phyloP scores from a whole-genome alignment of 352 stramenopile genomes.

The Pythium oligandrum region DNA sequence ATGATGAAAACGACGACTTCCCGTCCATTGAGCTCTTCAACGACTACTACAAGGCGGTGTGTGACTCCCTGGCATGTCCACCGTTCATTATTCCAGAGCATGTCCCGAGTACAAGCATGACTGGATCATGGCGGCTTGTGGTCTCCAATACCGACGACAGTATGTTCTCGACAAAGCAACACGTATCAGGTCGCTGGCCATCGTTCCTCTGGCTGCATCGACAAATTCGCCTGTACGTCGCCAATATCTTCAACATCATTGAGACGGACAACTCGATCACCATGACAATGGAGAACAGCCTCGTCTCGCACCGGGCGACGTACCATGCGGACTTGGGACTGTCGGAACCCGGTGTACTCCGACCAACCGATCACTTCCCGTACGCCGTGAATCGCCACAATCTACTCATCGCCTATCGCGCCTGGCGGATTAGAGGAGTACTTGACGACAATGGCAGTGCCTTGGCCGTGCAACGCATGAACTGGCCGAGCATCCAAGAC shows the following conservation, averaged over 20 bases:
- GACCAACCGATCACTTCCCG: conserved; percentile 56
- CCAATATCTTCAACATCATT: conserved; percentile 45
- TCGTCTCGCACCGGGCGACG: conserved; percentile 46
- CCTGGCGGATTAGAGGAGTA: conserved; percentile 26
- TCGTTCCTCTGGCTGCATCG: conserved; percentile 47
- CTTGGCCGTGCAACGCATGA: conserved; percentile 57
- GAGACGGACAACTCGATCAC: conserved; percentile 59
- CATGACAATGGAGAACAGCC: conserved; percentile 47
- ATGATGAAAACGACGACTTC: conserved; percentile 17
- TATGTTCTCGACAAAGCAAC: too few relatives aligned
- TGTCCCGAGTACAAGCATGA: not conserved
- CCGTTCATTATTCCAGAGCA: not conserved
- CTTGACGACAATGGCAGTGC: conserved; percentile 39
- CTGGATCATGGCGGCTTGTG: conserved; percentile 10
- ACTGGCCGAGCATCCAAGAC: conserved; percentile 40
- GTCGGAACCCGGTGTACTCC: conserved; percentile 31
- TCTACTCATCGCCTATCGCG: conserved; percentile 54
- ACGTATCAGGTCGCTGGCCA: conserved; percentile 9
- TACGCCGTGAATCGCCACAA: conserved; percentile 46
- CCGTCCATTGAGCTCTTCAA: conserved; percentile 14
- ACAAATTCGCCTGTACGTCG: conserved; percentile 49
- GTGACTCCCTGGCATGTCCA: not conserved
- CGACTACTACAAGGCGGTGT: conserved; percentile 14
- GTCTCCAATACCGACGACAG: conserved; percentile 8
- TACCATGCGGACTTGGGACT: conserved; percentile 47